These are phyloP conservation scores for Peterozyma xylosa DNA, from an alignment of 805 yeast genomes.

Conservation along the genomic window DNA sequence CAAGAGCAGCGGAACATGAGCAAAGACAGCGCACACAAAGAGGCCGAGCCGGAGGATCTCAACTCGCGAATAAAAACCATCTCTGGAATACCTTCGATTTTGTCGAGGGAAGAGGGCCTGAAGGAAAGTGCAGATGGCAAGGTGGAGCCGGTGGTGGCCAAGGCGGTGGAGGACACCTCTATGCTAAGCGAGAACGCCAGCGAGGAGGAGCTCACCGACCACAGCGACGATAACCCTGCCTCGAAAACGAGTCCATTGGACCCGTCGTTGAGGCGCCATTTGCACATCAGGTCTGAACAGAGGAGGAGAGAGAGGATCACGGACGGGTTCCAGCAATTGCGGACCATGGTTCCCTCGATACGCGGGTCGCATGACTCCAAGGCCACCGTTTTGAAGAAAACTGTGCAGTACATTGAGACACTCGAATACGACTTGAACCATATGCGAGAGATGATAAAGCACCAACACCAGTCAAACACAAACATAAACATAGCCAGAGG, in stretches of 20 bases:
- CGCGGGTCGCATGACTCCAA: constrained; percentile 35
- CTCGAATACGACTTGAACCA: constrained; percentile 23
- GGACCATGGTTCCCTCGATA: constrained; percentile 30
- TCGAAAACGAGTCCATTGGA: background rate
- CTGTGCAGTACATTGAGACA: constrained; percentile 32
- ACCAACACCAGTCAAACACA: constrained; percentile 8
- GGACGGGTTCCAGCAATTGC: constrained; percentile 34
- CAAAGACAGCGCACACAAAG: no score
- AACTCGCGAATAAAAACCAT: no score
- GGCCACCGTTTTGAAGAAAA: constrained; percentile 32
- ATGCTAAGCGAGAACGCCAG: no score
- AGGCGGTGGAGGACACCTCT: no score
- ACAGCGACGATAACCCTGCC: no score
- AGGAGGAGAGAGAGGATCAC: constrained; percentile 36
- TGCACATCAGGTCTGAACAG: constrained; percentile 39
- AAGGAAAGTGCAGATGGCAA: no score
- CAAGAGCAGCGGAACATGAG: no score
- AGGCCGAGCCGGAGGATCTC: no score
- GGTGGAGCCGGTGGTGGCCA: no score
- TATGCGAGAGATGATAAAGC: constrained; percentile 13
- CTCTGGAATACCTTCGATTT: no score
- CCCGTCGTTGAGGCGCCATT: constrained; percentile 19
- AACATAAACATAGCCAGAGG: constrained; percentile 5
- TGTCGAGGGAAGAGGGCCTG: no score
- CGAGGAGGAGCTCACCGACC: no score